A percentile compares a stretch with the other conserved stretches of the same genome.
phyloP scores from a whole-genome alignment of 306 rosid species.

The Argentina anserina region DNA sequence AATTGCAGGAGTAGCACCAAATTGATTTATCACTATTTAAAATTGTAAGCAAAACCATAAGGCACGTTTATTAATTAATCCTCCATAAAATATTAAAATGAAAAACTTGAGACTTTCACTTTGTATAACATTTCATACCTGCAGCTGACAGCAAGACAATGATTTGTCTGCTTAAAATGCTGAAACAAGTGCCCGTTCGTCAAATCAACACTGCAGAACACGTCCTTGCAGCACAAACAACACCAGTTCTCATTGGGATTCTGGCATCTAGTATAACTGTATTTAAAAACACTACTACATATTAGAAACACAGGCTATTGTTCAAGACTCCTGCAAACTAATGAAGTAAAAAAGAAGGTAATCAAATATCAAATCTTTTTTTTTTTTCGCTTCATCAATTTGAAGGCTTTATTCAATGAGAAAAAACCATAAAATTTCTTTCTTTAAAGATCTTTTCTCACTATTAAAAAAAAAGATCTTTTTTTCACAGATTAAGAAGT shows the following conservation, averaged over 20 bases:
- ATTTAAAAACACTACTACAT: background rate
- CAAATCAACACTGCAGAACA: slow-evolving; percentile 68
- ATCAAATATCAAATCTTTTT: background rate
- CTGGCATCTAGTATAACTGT: slow-evolving; percentile 41
- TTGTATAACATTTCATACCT: slow-evolving; percentile 31
- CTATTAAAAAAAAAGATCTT: too few relatives aligned
- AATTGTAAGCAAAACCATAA: slow-evolving; percentile 4
- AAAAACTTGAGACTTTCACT: background rate
- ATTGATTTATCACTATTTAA: slow-evolving; percentile 67
- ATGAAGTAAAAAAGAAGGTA: background rate
- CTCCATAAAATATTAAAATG: background rate
- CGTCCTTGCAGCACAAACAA: slow-evolving; percentile 68
- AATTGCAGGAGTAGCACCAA: slow-evolving; percentile 84
- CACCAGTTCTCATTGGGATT: slow-evolving; percentile 83
- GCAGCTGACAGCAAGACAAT: slow-evolving; percentile 64
- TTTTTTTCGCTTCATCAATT: background rate
- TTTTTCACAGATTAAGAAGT: background rate
- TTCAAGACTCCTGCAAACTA: background rate
- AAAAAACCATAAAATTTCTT: background rate
- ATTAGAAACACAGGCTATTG: background rate
- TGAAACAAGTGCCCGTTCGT: slow-evolving; percentile 71
- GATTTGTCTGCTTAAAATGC: slow-evolving; percentile 46
- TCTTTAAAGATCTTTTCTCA: background rate
- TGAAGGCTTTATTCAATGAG: background rate
- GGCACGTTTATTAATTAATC: background rate